These are phyloP conservation scores for Besnoitia besnoiti DNA, from an alignment of 169 alveolate genomes.

Conservation along the genomic window DNA sequence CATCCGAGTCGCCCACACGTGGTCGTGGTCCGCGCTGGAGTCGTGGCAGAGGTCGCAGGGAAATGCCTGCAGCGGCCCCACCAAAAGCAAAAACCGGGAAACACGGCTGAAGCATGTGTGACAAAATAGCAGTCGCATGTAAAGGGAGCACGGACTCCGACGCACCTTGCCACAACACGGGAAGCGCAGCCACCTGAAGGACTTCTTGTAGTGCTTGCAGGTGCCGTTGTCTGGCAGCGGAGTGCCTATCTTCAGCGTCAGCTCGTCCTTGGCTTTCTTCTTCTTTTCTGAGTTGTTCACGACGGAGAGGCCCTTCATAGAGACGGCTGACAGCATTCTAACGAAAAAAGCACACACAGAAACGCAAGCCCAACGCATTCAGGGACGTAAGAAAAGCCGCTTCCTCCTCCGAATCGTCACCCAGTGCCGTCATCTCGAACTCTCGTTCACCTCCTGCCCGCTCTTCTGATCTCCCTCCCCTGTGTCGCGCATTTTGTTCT, in stretches of 20 bases:
- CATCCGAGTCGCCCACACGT: constrained; percentile 84
- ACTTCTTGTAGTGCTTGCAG: constrained; percentile 88
- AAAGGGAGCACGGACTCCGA: neutral
- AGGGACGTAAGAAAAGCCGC: neutral
- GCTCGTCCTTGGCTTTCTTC: constrained; percentile 54
- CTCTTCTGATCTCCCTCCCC: neutral
- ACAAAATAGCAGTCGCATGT: neutral
- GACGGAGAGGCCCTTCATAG: neutral
- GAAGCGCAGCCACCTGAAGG: constrained; percentile 88
- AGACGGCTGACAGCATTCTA: neutral
- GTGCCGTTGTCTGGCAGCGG: constrained; percentile 87
- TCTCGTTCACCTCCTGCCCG: neutral
- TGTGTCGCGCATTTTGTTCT: neutral
- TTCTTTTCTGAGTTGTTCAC: neutral
- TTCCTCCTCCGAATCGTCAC: neutral
- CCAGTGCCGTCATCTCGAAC: neutral
- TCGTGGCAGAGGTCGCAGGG: constrained; percentile 90
- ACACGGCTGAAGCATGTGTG: neutral
- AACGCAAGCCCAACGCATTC: neutral
- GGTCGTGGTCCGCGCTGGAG: constrained; percentile 81
- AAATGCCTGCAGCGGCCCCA: constrained; percentile 73
- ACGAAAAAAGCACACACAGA: neutral
- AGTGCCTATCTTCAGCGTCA: constrained; percentile 73
- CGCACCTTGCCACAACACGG: constrained; percentile 88
- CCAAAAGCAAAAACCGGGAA: neutral